Evolutionary conservation across 257 asterid genomes (phyloP), one percentile per base, ranked within the genome.

Genomic region (Handroanthus guayacan): DNA sequence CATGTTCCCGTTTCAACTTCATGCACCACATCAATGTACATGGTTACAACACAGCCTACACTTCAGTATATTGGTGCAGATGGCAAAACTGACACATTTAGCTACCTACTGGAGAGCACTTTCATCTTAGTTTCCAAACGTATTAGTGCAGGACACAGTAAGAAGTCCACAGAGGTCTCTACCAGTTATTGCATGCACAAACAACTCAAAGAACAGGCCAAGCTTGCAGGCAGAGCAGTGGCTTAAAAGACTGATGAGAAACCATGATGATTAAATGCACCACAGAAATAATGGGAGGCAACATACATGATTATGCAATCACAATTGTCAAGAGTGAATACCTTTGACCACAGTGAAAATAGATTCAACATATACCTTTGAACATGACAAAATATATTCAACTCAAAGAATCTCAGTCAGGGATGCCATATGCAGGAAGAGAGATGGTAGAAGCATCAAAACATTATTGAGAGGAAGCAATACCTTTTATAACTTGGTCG

Each of bases 401-500:
- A 79, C 62, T 13, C 52, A 57, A 60, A 44, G 48, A 76, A 61
- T 57, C 71, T 12, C 43, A 12, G 63, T 16, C 54, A 65, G 17
- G 54, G 43, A 74, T 65, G 78, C 66, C 58, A 47, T 16, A 75
- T 72, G 66, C 64, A 75, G 66, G 63, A 51, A 77, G 3, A 68
- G 61, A 43, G 56, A 41, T 69, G 54, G 41, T 37, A 47, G 54
- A 75, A 31, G 62, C 76, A 57, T 36, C 14, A 60, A 41, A 65
- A 62, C 69, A 51, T 25, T 51, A 72, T n/a, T 52, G 61, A 67
- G 74, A 71, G 63, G 50, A 14, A 45, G 45, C 37, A 37, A 36
- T 85, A 90, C 93, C 91, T 84, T 75, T 84, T 50, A 83, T 82
- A 25, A 78, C 78, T 54, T 78, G 84, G 73, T 71, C 78, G 54